Evolutionary conservation across 2,329 filamentous ascomycete species (phyloP), one percentile per base, ranked within the genome.

Genomic region (Anthostomella pinea): DNA sequence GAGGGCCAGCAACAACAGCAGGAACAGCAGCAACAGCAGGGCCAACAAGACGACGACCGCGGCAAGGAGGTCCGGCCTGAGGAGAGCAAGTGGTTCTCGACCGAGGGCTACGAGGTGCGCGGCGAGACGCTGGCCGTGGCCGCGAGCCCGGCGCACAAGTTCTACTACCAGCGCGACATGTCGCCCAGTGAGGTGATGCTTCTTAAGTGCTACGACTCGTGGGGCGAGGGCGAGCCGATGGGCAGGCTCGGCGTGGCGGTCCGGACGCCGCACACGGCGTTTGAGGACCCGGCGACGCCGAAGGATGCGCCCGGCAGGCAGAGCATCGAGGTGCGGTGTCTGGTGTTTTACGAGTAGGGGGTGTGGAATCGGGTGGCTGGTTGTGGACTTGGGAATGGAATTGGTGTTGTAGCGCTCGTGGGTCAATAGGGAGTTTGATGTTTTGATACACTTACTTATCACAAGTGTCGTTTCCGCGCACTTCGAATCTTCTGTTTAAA

Each of bases 141-240:
- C 29, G 69, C 78, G 3, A 83, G 65, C 46, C 70, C 76, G 6
- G 58, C 57, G 11, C 81, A 85, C 55, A 66, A 67, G 48, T 82
- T 82, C 50, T 83, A 74, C 51, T 85, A 84, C 48, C 65, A 75
- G 54, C 83, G 81, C 60, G 80, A 83, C 51, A 84, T 85, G 81
- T 77, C 69, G 30, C 67, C 68, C 4, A 67, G 69, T n/a, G 66
- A 72, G 56, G 66, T 57, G 7, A 49, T 72, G 46, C 57, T 72
- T 24, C 62, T 72, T 46, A 72, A 77, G 66, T 77, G 73, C 50
- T 76, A 75, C 45, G 73, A 77, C 51, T 73, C 69, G 4, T 59
- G 63, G 48, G 60, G 54, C 35, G 51, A 67, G 32, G 70, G 70
- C 1, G 39, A 53, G 35, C 50, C 48, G 1, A 18, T 5, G 6